phyloP scores from a whole-genome alignment of 208 protist species.

The Strigomonas culicis region DNA sequence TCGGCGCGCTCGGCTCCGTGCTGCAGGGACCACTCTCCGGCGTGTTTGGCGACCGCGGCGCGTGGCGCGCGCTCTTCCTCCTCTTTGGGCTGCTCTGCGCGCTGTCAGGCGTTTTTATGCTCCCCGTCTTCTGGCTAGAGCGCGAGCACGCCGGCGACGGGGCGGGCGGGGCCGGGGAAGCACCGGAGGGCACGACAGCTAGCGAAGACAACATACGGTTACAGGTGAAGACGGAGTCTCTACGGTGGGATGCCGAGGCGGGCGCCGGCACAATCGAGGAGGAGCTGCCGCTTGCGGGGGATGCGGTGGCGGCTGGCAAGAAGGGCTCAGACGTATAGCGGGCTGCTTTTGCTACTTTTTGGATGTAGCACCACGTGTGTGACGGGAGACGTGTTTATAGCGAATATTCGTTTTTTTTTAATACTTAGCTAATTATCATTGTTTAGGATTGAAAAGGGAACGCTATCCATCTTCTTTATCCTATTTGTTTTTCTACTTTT shows the following conservation, averaged over 20 bases:
- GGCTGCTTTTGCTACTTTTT: no score
- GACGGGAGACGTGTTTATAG: neutral
- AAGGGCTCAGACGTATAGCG: no score
- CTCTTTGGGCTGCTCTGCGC: constrained; percentile 16
- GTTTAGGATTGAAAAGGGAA: constrained; percentile 9
- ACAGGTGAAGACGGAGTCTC: neutral
- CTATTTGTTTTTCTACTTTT: neutral
- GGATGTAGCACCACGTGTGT: no score
- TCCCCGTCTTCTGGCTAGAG: neutral
- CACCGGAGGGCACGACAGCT: neutral
- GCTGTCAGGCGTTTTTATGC: constrained; percentile 19
- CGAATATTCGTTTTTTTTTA: constrained; percentile 2
- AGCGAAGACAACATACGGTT: neutral
- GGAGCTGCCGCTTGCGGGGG: no score
- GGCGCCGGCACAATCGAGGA: no score
- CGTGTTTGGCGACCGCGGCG: constrained; percentile 17
- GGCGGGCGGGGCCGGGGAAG: no score
- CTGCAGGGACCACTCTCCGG: constrained; percentile 27
- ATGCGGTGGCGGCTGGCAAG: no score
- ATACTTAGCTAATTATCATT: neutral
- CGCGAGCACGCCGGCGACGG: neutral
- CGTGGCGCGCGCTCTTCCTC: constrained; percentile 28
- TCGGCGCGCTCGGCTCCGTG: constrained; percentile 34
- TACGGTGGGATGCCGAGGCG: neutral
- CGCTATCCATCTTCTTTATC: constrained; percentile 3